Evolutionary conservation across 1,139 yeast genomes (phyloP).

Genomic region (Geotrichum candidum): DNA sequence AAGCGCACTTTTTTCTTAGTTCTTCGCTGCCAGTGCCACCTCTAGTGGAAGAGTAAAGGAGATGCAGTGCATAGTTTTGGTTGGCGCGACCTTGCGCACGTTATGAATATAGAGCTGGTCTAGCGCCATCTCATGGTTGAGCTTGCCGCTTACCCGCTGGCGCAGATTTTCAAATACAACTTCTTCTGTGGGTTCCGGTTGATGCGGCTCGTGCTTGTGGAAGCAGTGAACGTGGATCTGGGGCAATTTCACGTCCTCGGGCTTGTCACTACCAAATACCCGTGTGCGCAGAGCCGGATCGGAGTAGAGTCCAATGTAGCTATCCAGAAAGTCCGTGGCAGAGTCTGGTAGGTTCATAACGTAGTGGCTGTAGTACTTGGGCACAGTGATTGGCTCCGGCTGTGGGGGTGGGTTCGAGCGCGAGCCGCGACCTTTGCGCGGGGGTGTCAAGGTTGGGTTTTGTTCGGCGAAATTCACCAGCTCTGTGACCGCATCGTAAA

Average conservation of each 20-base stretch:
- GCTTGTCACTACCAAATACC: constrained; percentile 27
- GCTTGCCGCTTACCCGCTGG: constrained; percentile 47
- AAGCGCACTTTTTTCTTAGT: not conserved
- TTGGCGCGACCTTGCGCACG: constrained; percentile 92
- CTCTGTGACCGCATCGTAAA: constrained; percentile 51
- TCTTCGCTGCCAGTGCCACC: constrained; percentile 50
- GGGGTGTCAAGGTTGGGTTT: constrained; percentile 16
- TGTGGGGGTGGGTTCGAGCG: constrained; percentile 24
- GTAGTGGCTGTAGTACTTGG: constrained; percentile 60
- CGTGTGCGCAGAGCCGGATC: constrained; percentile 36
- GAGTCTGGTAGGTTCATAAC: constrained; percentile 96
- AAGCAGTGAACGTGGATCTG: constrained; percentile 84
- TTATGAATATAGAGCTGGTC: constrained; percentile 56
- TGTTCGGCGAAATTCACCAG: constrained; percentile 36
- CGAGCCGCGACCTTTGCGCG: constrained; percentile 18
- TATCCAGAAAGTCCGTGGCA: constrained; percentile 79
- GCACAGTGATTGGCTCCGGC: constrained; percentile 41
- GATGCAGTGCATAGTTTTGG: constrained; percentile 93
- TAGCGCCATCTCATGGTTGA: constrained; percentile 47
- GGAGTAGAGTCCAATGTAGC: constrained; percentile 64
- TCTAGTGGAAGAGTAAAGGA: constrained; percentile 70
- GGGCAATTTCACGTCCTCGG: constrained; percentile 47
- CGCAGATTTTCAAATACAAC: constrained; percentile 62
- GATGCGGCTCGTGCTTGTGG: constrained; percentile 71
- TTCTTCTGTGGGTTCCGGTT: constrained; percentile 61